Base-by-base conservation (phyloP, 2,329 filamentous ascomycete genomes). In the Colletotrichum godetiae region DNA sequence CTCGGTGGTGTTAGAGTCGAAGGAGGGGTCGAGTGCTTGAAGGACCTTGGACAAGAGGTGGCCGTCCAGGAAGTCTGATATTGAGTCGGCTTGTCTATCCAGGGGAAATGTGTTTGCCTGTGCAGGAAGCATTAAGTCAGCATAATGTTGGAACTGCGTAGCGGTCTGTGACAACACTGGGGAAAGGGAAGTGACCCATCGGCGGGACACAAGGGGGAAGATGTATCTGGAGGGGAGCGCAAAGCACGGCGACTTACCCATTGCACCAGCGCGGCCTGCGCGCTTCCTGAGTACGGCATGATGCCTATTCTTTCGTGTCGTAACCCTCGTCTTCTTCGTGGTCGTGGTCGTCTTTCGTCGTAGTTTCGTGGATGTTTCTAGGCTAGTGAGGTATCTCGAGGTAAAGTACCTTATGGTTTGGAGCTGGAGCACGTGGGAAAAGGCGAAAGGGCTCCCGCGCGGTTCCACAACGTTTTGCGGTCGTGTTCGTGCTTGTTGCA, bases 11-110 rank as follows among this genome's bases (percentile, higher is more conserved):
- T 72, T 67, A 13, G 57, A 42, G 78, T 89, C 86, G 78, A 91
- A 92, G 73, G 86, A 83, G 42, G 86, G 79, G 76, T 92, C 89
- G 60, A 92, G 82, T 77, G 91, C 87, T 79, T 88, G 85, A 72
- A 91, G 86, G 59, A 91, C 85, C 75, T 88, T 82, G 53, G 86
- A 88, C 75, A 91, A 86, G 37, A 88, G 80, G 71, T 87, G 81
- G 67, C 89, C 89, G 75, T 91, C 89, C 78, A 84, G 82, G 58
- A 89, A 84, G 66, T 88, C 85, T 64, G 87, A 84, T 63, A 89
- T 82, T n/a, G 85, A 86, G 75, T 85, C 85, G 78, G 86, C 85
- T 74, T 84, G 81, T 49, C 83, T 79, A 52, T 86, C 82, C 63
- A 88, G 80, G 35, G 85, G 78, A 74, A 88, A 88, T 8, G 86